These are phyloP conservation scores for Sarocladiaceae sp. DNA, from an alignment of 2,329 filamentous ascomycete genomes.

Conservation along the genomic window DNA sequence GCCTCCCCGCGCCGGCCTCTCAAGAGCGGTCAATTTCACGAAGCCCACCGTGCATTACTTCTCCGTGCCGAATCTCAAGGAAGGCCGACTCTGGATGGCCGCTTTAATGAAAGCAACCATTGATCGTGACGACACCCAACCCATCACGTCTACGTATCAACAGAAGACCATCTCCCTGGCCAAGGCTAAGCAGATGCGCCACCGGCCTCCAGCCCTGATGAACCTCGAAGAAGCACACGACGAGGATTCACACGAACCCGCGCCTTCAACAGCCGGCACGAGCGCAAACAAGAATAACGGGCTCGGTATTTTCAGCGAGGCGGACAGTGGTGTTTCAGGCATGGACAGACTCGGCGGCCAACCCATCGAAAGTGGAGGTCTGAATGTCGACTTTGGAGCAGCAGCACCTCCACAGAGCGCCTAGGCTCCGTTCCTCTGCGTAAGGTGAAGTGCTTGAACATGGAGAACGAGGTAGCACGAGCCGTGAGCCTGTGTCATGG, in stretches of 20 bases:
- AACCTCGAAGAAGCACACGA: conserved; percentile 45
- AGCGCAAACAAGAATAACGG: conserved; percentile 23
- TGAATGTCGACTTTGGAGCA: conserved; percentile 21
- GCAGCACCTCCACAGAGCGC: conserved; percentile 1
- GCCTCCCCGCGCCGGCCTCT: conserved; percentile 79
- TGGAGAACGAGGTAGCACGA: too few species aligned
- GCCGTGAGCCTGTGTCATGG: too few species aligned
- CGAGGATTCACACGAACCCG: conserved; percentile 18
- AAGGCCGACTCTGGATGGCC: conserved; percentile 95
- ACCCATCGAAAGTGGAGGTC: conserved; percentile 15
- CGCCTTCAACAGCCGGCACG: neutral
- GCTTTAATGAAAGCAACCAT: conserved; percentile 98
- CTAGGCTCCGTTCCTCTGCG: conserved; percentile 7
- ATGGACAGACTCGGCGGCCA: conserved; percentile 28
- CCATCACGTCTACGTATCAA: conserved; percentile 87
- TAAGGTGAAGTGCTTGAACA: neutral
- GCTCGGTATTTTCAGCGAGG: conserved; percentile 37
- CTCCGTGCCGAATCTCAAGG: conserved; percentile 81
- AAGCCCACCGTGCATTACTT: conserved; percentile 98
- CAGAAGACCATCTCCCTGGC: conserved; percentile 92
- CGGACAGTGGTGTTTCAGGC: conserved; percentile 36
- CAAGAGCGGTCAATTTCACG: conserved; percentile 91
- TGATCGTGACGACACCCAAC: conserved; percentile 74
- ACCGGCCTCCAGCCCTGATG: conserved; percentile 85
- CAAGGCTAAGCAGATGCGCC: conserved; percentile 81